phyloP scores from a whole-genome alignment of 495 filamentous ascomycete species.

The Aspergillus ostianus region DNA sequence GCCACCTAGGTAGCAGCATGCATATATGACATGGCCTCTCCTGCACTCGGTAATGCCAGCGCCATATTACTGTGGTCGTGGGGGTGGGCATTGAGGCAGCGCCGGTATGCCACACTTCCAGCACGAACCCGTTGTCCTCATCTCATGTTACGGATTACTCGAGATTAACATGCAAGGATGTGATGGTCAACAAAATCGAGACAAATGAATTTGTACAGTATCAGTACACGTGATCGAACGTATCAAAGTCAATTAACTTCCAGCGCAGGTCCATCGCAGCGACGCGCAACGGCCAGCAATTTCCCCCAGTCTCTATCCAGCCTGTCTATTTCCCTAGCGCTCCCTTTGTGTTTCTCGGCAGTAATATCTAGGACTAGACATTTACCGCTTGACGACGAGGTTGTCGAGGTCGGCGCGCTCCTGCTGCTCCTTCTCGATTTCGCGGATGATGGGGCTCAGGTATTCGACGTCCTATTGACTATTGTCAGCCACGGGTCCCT shows the following conservation, averaged over 20 bases:
- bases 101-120: neutral
- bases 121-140: neutral
- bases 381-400: conserved; percentile 63
- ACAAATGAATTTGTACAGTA: conserved; percentile 52
- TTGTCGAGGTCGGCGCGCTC: conserved; percentile 83
- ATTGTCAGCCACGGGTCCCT: conserved; percentile 20
- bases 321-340: conserved; percentile 25
- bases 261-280: conserved; percentile 24
- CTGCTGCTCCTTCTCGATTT: conserved; percentile 76
- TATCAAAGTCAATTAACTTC: conserved; percentile 20
- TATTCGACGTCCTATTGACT: conserved; percentile 68
- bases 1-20: neutral
- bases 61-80: neutral
- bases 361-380: conserved; percentile 17
- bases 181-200: conserved; percentile 24
- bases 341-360: conserved; percentile 23
- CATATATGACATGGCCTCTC: neutral
- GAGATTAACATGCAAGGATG: neutral
- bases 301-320: conserved; percentile 27
- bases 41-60: neutral
- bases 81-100: neutral
- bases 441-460: conserved; percentile 74
- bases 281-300: conserved; percentile 20
- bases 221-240: conserved; percentile 41
- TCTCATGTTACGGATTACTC: neutral